Conservation (phyloP, 805 yeast genomes). For the Sugiyamaella qingdaonensis region DNA sequence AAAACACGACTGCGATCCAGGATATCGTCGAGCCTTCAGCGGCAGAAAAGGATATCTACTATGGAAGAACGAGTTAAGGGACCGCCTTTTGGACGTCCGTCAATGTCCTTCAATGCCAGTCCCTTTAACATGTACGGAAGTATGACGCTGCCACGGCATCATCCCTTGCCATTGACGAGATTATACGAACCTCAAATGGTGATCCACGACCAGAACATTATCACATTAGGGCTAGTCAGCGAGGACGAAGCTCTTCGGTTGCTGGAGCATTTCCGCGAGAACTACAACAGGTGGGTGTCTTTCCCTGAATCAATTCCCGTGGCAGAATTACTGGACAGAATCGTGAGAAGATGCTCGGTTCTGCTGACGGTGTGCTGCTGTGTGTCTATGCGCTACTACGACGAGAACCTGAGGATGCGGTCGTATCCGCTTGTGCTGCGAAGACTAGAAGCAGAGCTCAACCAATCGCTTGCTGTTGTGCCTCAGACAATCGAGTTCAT, state of each 20-base stretch:
- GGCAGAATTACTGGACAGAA: slow-evolving; percentile 44
- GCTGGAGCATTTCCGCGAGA: slow-evolving; percentile 54
- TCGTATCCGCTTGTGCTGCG: slow-evolving; percentile 43
- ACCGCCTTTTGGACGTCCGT: slow-evolving; percentile 36
- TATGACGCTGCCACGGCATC: slow-evolving; percentile 29
- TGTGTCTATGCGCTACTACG: slow-evolving; percentile 53
- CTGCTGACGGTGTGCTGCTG: slow-evolving; percentile 65
- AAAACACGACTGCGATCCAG: neutral
- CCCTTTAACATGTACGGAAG: slow-evolving; percentile 43
- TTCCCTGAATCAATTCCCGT: slow-evolving; percentile 54
- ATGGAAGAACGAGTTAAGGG: slow-evolving; percentile 9
- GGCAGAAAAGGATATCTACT: slow-evolving; percentile 4
- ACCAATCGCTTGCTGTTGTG: slow-evolving; percentile 39
- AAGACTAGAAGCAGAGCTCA: slow-evolving; percentile 49
- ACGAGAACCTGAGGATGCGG: slow-evolving; percentile 37
- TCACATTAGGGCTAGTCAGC: slow-evolving; percentile 47
- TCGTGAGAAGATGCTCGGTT: slow-evolving; percentile 50
- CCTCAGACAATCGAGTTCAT: slow-evolving; percentile 55
- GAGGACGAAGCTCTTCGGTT: slow-evolving; percentile 46
- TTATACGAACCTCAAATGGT: slow-evolving; percentile 31
- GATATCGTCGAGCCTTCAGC: neutral
- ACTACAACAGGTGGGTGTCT: slow-evolving; percentile 76
- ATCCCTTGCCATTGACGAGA: slow-evolving; percentile 39
- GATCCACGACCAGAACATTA: slow-evolving; percentile 41
- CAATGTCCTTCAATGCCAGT: slow-evolving; percentile 38